Evolutionary conservation across 148 eudicot genomes (phyloP).

Genomic region (Limonium bicolor): DNA sequence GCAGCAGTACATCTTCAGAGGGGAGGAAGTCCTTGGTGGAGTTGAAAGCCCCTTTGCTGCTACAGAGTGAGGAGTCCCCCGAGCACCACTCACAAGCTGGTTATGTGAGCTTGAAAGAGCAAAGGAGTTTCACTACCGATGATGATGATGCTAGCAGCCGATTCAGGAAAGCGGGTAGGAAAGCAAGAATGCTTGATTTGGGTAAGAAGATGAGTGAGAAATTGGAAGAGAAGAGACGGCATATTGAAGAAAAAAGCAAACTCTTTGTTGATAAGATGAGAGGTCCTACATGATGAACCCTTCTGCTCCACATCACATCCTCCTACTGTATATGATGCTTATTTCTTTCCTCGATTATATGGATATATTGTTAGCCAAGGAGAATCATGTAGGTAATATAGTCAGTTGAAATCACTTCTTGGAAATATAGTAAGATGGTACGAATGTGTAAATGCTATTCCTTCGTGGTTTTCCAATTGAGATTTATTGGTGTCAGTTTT

Average conservation of each 20-base stretch:
- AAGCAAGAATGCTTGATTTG: conserved; percentile 68
- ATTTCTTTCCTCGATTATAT: too few species aligned
- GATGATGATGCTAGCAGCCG: conserved; percentile 55
- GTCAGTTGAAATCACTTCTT: too few species aligned
- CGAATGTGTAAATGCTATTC: too few species aligned
- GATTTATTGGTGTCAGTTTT: too few species aligned
- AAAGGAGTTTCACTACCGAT: conserved; percentile 12
- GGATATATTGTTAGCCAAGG: too few species aligned
- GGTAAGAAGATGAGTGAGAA: conserved; percentile 81
- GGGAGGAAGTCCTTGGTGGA: conserved; percentile 12
- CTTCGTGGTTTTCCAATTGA: too few species aligned
- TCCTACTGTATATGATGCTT: too few species aligned
- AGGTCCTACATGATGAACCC: too few species aligned
- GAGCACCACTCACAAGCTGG: conserved; percentile 17
- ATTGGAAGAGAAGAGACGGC: conserved; percentile 68
- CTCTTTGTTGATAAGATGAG: conserved; percentile 68
- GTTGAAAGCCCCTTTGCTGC: conserved; percentile 19
- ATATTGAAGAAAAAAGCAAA: conserved; percentile 71
- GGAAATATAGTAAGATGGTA: too few species aligned
- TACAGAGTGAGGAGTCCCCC: conserved; percentile 15
- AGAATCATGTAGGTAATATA: too few species aligned
- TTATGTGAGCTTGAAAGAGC: conserved; percentile 27
- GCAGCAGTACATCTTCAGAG: conserved; percentile 11
- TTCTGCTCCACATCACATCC: too few species aligned
- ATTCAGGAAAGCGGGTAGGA: conserved; percentile 42